Percentiles rank a stretch among this genome's conserved stretches.
Evolutionary conservation across 2,329 filamentous ascomycete species (phyloP).

Genomic region (Escovopsis sp.): DNA sequence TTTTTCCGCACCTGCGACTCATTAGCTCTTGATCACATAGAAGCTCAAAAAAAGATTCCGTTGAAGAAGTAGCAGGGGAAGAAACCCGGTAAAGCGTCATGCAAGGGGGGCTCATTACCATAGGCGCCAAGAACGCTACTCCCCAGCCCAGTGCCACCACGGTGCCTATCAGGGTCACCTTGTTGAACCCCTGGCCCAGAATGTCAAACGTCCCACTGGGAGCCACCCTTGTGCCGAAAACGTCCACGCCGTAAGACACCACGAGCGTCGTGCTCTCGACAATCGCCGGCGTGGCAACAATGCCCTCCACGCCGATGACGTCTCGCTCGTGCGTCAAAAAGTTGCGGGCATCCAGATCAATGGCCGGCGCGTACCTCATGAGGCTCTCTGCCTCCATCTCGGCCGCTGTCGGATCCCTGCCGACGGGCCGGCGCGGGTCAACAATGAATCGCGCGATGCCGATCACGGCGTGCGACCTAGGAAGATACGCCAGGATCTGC

Average conservation of each 20-base stretch:
- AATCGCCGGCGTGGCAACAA: conserved; percentile 61
- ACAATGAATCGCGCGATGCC: conserved; percentile 65
- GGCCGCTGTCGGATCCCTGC: conserved; percentile 61
- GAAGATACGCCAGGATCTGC: conserved; percentile 65
- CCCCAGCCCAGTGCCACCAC: conserved; percentile 66
- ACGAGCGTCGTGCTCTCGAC: conserved; percentile 88
- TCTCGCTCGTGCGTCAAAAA: conserved; percentile 71
- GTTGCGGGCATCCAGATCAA: conserved; percentile 74
- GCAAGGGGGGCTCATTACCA: too few species aligned
- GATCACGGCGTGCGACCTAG: conserved; percentile 57
- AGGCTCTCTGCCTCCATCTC: conserved; percentile 73
- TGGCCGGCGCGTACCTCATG: conserved; percentile 54
- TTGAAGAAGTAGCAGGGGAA: too few species aligned
- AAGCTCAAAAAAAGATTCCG: too few species aligned
- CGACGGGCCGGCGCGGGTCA: conserved; percentile 75
- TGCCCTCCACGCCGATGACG: conserved; percentile 55
- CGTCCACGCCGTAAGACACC: conserved; percentile 73
- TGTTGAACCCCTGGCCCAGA: conserved; percentile 85
- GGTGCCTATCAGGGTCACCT: conserved; percentile 68
- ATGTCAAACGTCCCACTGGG: conserved; percentile 87
- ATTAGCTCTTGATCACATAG: conserved; percentile 15
- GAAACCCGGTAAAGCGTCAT: too few species aligned
- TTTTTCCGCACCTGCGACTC: conserved; percentile 39
- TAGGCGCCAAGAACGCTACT: conserved; percentile 63
- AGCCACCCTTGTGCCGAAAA: conserved; percentile 76